These are phyloP conservation scores for Davidsoniella virescens DNA, from an alignment of 2,329 filamentous ascomycete genomes.

Conservation along the genomic window DNA sequence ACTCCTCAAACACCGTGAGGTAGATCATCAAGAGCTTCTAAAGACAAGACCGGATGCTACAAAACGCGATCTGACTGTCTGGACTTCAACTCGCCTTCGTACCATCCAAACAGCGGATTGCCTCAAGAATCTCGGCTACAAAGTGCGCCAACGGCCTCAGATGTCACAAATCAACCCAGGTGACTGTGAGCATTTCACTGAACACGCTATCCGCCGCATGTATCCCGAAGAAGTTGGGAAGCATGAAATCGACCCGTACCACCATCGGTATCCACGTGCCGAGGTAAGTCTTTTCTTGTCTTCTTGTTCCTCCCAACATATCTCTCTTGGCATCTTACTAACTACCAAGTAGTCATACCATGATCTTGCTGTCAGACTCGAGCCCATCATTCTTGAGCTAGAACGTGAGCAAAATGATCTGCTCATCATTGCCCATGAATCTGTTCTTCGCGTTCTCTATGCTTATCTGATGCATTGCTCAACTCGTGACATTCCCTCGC, in stretches of 20 bases:
- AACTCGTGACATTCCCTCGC: constrained; percentile 78
- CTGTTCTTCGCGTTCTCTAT: constrained; percentile 90
- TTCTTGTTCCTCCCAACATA: no score
- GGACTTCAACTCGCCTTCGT: constrained; percentile 83
- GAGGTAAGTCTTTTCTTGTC: constrained; percentile 41
- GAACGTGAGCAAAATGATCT: constrained; percentile 94
- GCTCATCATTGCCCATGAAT: constrained; percentile 96
- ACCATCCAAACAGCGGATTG: constrained; percentile 81
- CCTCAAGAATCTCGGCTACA: constrained; percentile 64
- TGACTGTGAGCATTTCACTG: constrained; percentile 85
- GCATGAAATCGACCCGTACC: constrained; percentile 88
- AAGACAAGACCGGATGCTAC: constrained; percentile 50
- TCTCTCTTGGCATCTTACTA: not conserved
- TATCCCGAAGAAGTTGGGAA: constrained; percentile 87
- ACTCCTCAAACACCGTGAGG: constrained; percentile 65
- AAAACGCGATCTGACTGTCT: constrained; percentile 69
- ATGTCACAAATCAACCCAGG: constrained; percentile 97
- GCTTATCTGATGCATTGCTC: constrained; percentile 98
- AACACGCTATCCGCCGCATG: constrained; percentile 59
- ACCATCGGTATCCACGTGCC: constrained; percentile 86
- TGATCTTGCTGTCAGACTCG: constrained; percentile 90
- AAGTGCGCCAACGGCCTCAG: constrained; percentile 79
- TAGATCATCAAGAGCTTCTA: constrained; percentile 56
- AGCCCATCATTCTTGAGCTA: constrained; percentile 93
- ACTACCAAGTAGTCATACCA: constrained; percentile 62